Evolutionary conservation across 495 filamentous ascomycete genomes (phyloP).

Genomic region (Neurospora sp.): DNA sequence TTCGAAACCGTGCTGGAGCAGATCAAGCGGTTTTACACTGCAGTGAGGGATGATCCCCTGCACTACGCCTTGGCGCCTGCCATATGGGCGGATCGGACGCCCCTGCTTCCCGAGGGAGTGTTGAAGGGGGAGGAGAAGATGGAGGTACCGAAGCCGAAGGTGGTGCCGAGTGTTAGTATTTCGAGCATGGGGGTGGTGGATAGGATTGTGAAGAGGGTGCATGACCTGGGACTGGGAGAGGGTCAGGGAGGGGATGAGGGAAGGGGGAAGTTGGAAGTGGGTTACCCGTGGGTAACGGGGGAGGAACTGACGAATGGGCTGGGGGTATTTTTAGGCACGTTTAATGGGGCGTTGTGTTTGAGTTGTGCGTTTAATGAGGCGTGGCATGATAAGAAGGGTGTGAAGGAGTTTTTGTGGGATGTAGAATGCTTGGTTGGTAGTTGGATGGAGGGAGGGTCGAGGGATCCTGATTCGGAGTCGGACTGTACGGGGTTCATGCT

Average conservation of each 20-base stretch:
- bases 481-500: not conserved
- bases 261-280: slow-evolving; percentile 15
- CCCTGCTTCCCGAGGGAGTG: not conserved
- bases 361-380: slow-evolving; percentile 34
- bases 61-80: slow-evolving; percentile 4
- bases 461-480: not conserved
- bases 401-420: slow-evolving; percentile 15
- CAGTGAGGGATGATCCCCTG: not conserved
- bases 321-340: slow-evolving; percentile 31
- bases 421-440: not conserved
- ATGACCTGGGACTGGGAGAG: not conserved
- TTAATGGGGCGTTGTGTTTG: slow-evolving; percentile 19
- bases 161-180: slow-evolving; percentile 25
- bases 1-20: not conserved
- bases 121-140: slow-evolving; percentile 2
- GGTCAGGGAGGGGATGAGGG: not conserved
- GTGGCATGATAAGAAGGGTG: slow-evolving; percentile 22
- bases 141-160: slow-evolving; percentile 20
- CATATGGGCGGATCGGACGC: slow-evolving; percentile 20
- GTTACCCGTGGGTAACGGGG: slow-evolving; percentile 29
- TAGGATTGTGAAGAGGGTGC: slow-evolving; percentile 9
- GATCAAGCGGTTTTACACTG: not conserved
- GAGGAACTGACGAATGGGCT: slow-evolving; percentile 29
- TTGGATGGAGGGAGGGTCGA: not conserved
- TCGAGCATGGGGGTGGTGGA: slow-evolving; percentile 32